These are phyloP conservation scores for Spinellus fusiger DNA, from an alignment of 192 early-diverging fungal genomes.

Conservation along the genomic window DNA sequence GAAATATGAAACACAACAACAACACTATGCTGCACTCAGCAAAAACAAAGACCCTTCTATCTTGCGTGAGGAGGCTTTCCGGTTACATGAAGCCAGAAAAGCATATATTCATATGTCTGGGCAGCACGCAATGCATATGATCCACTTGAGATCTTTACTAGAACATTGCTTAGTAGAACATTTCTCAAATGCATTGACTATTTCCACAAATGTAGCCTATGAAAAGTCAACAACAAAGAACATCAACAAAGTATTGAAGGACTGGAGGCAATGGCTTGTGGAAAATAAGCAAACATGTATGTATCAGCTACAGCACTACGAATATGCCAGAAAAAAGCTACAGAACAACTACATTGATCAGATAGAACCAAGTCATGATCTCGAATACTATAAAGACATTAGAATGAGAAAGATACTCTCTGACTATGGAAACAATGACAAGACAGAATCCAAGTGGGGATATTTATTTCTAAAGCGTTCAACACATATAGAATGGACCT, in stretches of 20 bases:
- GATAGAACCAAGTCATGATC: conserved; percentile 15
- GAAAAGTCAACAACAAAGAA: conserved; percentile 36
- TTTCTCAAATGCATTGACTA: conserved; percentile 25
- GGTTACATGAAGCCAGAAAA: conserved; percentile 57
- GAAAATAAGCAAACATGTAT: conserved; percentile 31
- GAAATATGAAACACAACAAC: conserved; percentile 53
- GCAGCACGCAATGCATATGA: conserved; percentile 46
- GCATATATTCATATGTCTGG: conserved; percentile 52
- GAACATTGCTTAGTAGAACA: conserved; percentile 36
- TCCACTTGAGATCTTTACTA: conserved; percentile 43
- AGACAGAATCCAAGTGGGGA: background rate
- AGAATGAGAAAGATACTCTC: conserved; percentile 27
- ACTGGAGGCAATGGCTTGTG: conserved; percentile 31
- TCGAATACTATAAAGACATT: conserved; percentile 21
- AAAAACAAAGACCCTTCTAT: conserved; percentile 56
- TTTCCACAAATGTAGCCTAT: conserved; percentile 32
- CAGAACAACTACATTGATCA: conserved; percentile 25
- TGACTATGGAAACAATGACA: conserved; percentile 9
- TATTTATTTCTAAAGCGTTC: conserved; percentile 27
- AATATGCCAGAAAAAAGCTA: conserved; percentile 25
- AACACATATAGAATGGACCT: conserved; percentile 37
- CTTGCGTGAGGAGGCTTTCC: conserved; percentile 59
- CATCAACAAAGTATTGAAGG: conserved; percentile 31
- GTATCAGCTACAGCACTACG: conserved; percentile 25
- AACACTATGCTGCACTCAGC: conserved; percentile 47